phyloP scores from a whole-genome alignment of 441 rosid species.

The Mallotus repandus region DNA sequence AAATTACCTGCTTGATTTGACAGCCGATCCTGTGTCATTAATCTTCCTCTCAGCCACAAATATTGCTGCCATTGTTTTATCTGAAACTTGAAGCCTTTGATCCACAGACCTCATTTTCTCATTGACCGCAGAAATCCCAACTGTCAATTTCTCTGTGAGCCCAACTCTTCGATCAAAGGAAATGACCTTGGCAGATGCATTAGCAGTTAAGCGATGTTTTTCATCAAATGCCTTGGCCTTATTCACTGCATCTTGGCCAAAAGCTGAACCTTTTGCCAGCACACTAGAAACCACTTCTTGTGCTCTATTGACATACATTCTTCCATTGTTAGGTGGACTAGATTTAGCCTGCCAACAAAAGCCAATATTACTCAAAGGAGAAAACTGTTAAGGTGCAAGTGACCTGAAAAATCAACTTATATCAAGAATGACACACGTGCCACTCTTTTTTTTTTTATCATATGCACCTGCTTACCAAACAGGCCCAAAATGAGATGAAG shows the following conservation, averaged over 20 bases:
- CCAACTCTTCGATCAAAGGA: constrained; percentile 83
- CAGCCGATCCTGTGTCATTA: constrained; percentile 93
- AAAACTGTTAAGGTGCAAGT: constrained; percentile 11
- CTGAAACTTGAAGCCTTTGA: constrained; percentile 90
- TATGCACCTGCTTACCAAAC: background rate
- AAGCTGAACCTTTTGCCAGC: constrained; percentile 85
- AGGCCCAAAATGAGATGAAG: background rate
- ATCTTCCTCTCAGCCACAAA: constrained; percentile 94
- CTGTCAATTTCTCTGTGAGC: constrained; percentile 78
- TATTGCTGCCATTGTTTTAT: constrained; percentile 98
- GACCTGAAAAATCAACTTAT: background rate
- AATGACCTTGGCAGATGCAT: constrained; percentile 81
- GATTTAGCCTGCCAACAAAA: constrained; percentile 45
- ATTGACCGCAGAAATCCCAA: constrained; percentile 87
- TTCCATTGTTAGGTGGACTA: constrained; percentile 49
- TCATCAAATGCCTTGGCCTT: constrained; percentile 96
- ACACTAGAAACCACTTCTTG: constrained; percentile 80
- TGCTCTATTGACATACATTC: constrained; percentile 74
- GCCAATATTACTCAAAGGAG: background rate
- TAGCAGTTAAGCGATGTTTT: constrained; percentile 79
- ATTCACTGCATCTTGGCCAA: constrained; percentile 87
- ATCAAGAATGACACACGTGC: background rate
- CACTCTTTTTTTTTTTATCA: background rate
- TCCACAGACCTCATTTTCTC: constrained; percentile 96
- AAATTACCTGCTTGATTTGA: constrained; percentile 86